These are phyloP conservation scores for Candida parachauliodes DNA, from an alignment of 805 yeast genomes.

Conservation along the genomic window DNA sequence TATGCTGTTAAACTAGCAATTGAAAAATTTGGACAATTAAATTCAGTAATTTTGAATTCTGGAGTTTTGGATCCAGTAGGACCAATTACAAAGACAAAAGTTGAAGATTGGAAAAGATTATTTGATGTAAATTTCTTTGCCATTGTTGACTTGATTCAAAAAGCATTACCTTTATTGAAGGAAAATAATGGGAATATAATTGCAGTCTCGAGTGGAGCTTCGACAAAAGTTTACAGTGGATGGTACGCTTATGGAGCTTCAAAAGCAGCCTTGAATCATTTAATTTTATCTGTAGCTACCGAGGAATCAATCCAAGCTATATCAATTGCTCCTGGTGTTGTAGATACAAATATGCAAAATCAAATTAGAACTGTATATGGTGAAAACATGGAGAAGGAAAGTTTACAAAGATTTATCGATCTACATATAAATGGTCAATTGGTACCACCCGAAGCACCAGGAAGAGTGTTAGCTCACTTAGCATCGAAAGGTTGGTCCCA, in stretches of 20 bases:
- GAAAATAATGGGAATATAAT: slow-evolving; percentile 58
- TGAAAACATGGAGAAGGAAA: slow-evolving; percentile 55
- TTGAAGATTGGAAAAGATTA: slow-evolving; percentile 56
- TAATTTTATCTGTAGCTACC: slow-evolving; percentile 59
- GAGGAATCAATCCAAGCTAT: slow-evolving; percentile 67
- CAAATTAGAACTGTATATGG: slow-evolving; percentile 69
- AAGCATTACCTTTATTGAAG: slow-evolving; percentile 56
- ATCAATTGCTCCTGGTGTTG: slow-evolving; percentile 92
- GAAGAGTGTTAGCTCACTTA: slow-evolving; percentile 60
- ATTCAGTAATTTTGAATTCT: slow-evolving; percentile 73
- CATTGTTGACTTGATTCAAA: slow-evolving; percentile 54
- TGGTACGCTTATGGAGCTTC: slow-evolving; percentile 94
- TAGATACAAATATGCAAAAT: slow-evolving; percentile 84
- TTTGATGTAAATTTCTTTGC: slow-evolving; percentile 81
- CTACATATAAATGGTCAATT: slow-evolving; percentile 57
- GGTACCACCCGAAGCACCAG: slow-evolving; percentile 71
- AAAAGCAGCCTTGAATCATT: slow-evolving; percentile 85
- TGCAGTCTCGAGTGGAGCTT: slow-evolving; percentile 90
- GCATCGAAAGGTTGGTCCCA: slow-evolving; percentile 56
- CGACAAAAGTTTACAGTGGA: slow-evolving; percentile 55
- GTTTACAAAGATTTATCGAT: slow-evolving; percentile 59
- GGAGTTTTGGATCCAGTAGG: slow-evolving; percentile 80
- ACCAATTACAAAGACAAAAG: slow-evolving; percentile 47
- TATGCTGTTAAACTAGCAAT: slow-evolving; percentile 45
- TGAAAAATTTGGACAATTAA: slow-evolving; percentile 51